Evolutionary conservation across 345 rosid genomes (phyloP).

Genomic region (Eucalyptus rudis): DNA sequence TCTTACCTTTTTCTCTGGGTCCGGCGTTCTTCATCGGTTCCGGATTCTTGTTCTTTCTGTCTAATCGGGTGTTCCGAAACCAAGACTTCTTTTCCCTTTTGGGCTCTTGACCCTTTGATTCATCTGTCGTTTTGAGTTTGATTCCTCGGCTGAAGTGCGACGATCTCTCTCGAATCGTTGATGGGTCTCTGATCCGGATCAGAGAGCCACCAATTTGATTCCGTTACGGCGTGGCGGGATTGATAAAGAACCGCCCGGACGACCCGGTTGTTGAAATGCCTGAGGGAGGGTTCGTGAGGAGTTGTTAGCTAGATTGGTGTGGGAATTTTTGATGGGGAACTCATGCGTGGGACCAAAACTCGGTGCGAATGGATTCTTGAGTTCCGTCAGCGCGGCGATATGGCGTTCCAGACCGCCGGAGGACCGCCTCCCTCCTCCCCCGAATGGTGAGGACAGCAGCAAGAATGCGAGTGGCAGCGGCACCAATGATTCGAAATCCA

Average conservation of each 20-base stretch:
- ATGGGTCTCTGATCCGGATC: background rate
- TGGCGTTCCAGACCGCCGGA: conserved; percentile 50
- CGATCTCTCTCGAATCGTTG: background rate
- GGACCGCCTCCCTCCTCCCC: conserved; percentile 30
- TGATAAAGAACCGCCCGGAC: background rate
- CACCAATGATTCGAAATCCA: background rate
- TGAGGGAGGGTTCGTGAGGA: conserved; percentile 3
- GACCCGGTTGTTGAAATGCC: background rate
- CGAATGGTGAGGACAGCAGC: conserved; percentile 2
- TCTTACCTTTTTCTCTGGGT: background rate
- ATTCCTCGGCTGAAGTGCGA: background rate
- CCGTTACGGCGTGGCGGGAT: background rate
- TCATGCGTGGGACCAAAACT: conserved; percentile 80
- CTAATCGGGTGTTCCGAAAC: background rate
- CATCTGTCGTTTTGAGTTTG: background rate
- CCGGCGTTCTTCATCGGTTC: background rate
- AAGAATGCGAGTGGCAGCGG: conserved; percentile 3
- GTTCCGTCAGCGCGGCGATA: conserved; percentile 71
- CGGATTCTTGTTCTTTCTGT: background rate
- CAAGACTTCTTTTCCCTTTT: background rate
- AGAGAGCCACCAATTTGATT: background rate
- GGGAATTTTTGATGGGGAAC: conserved; percentile 58
- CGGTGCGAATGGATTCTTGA: conserved; percentile 52
- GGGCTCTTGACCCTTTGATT: background rate
- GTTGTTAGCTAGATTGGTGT: background rate